These are phyloP conservation scores for Cichorium intybus DNA, from an alignment of 140 eudicot species.

Conservation along the genomic window DNA sequence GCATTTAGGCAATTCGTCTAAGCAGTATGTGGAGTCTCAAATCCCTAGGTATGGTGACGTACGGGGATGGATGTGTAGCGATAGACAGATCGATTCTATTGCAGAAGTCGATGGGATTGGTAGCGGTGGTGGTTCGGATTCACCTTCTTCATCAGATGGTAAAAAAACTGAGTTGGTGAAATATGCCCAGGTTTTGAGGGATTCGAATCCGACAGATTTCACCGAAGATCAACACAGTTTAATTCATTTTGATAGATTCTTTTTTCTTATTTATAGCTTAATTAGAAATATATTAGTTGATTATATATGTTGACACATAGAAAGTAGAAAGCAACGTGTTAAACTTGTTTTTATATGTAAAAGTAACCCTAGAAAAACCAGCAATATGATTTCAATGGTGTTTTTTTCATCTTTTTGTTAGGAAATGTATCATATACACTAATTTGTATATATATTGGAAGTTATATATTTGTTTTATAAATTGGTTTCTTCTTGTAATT, in stretches of 20 bases:
- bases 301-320: not conserved
- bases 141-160: slow-evolving; percentile 27
- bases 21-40: slow-evolving; percentile 20
- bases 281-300: not conserved
- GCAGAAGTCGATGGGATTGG: slow-evolving; percentile 20
- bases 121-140: slow-evolving; percentile 13
- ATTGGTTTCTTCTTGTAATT: not conserved
- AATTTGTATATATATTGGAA: not conserved
- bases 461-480: not conserved
- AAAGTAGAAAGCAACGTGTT: slow-evolving; percentile 12
- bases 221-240: slow-evolving; percentile 43
- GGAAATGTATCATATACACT: not conserved
- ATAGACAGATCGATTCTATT: slow-evolving; percentile 33
- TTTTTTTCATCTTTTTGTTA: not conserved
- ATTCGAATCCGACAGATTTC: slow-evolving; percentile 27
- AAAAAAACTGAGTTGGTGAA: slow-evolving; percentile 49
- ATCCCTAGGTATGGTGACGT: slow-evolving; percentile 35
- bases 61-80: slow-evolving; percentile 1
- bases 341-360: slow-evolving; percentile 1
- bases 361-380: not conserved
- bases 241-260: slow-evolving; percentile 36
- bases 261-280: not conserved
- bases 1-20: slow-evolving; percentile 28
- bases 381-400: not conserved
- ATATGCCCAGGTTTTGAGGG: slow-evolving; percentile 58